Conservation (phyloP, 306 rosid genomes). For the Rubus idaeus region DNA sequence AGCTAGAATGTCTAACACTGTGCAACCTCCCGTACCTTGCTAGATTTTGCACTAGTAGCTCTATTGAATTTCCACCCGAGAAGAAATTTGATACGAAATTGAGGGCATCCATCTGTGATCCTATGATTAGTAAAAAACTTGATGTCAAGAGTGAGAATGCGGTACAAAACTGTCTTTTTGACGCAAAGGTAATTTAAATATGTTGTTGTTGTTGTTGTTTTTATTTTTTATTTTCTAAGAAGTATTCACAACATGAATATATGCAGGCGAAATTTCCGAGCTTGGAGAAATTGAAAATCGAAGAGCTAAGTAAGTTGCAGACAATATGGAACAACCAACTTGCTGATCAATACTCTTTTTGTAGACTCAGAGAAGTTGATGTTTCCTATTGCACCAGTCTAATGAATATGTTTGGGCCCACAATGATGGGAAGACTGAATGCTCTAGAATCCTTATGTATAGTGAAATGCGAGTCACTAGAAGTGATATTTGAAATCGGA, state of each 20-base stretch:
- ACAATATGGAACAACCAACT: background rate
- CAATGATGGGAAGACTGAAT: background rate
- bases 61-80: background rate
- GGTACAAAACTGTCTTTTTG: background rate
- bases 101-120: background rate
- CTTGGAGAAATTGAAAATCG: background rate
- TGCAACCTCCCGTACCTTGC: accelerated
- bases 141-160: background rate
- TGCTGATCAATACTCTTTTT: background rate
- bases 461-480: background rate
- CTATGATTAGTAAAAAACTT: background rate
- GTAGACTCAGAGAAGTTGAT: background rate
- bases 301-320: background rate
- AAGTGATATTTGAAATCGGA: background rate
- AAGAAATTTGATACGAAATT: background rate
- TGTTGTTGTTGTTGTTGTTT: too few species aligned
- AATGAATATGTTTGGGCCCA: background rate
- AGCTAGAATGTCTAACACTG: background rate
- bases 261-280: background rate
- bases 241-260: background rate
- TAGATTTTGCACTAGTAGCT: background rate
- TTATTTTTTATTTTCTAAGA: background rate
- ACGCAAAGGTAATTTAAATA: background rate
- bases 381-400: background rate
- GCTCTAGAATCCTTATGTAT: background rate